Base-by-base conservation (phyloP, 352 stramenopile genomes). In the Globisporangium okanoganense region DNA sequence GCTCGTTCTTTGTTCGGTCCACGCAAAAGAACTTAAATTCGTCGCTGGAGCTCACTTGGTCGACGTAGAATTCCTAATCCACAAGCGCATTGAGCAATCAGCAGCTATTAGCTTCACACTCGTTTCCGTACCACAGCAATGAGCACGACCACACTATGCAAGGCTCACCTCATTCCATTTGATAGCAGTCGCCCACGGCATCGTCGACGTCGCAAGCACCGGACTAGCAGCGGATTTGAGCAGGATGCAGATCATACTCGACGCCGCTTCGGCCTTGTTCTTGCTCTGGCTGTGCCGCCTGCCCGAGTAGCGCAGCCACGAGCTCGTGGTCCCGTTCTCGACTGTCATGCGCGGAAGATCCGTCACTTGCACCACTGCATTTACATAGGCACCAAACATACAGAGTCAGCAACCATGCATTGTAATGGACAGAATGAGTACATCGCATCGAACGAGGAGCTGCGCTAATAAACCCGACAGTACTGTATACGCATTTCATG, bases 21-120 rank as follows among this genome's bases (percentile, higher is more conserved):
- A 95, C 64, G 67, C 79, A 90, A 36, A 78, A 88, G 35, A 95
- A 65, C n/a, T 66, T 69, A 25, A 95, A 66, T 44, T 85, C 79
- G 24, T 93, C 86, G 6, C 60, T 73, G 5, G 78, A 80, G 25
- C 67, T 78, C 36, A 92, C 79, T 49, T 76, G 67, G 25, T 93
- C 82, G 40, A 93, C 66, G 27, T 75, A 71, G 62, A 95, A 93
- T 54, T 93, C 83, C 82, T 93, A 56, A 4, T 31, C 1, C 9
- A 33, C 55, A 49, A n/a, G 20, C 49, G 57, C 3, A 29, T 41
- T 27, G 27, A 10, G n/a, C 48, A 55, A 24, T n/a, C 14, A 24
- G 14, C 24, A 35, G 5, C 1, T 9, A 8, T 24, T 6, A 25
- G 2, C 16, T 9, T 22, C 24, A 35, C 45, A 2, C 24, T 9